Evolutionary conservation across 805 yeast species (phyloP).

Genomic region (Candida ovalis): DNA sequence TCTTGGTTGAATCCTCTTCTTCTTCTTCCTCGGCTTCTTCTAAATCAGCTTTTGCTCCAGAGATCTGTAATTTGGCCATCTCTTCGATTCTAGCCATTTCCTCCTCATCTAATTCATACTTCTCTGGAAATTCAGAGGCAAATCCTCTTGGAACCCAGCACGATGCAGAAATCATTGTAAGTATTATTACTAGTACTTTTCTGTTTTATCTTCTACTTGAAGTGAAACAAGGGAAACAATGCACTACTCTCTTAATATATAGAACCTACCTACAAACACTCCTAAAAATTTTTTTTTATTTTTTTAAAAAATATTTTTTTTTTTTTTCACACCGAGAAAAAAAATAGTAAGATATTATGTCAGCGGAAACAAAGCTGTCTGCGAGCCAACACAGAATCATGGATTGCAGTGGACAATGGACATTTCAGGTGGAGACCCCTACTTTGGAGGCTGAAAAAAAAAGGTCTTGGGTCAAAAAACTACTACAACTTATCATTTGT

Average conservation of each 20-base stretch:
- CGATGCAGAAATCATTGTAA: slow-evolving; percentile 81
- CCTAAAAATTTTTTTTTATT: background rate
- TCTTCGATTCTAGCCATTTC: slow-evolving; percentile 88
- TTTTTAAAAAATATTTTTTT: background rate
- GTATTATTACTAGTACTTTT: background rate
- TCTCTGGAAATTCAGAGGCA: slow-evolving; percentile 88
- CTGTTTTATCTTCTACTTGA: background rate
- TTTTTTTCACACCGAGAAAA: background rate
- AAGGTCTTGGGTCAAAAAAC: too few species aligned
- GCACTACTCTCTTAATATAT: background rate
- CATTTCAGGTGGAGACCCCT: too few species aligned
- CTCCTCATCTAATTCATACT: slow-evolving; percentile 82
- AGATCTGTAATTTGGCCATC: slow-evolving; percentile 78
- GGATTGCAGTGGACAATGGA: too few species aligned
- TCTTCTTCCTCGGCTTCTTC: slow-evolving; percentile 40
- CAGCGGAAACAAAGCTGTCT: background rate
- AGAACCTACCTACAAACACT: background rate
- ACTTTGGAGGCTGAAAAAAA: too few species aligned
- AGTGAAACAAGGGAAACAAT: background rate
- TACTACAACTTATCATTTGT: too few species aligned
- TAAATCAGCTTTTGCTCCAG: slow-evolving; percentile 68
- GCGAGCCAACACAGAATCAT: too few species aligned
- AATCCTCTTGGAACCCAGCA: slow-evolving; percentile 96
- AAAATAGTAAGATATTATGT: background rate
- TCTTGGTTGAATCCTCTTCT: slow-evolving; percentile 20